Evolutionary conservation across 495 filamentous ascomycete species (phyloP).

Genomic region (Penicillium samsonianum): DNA sequence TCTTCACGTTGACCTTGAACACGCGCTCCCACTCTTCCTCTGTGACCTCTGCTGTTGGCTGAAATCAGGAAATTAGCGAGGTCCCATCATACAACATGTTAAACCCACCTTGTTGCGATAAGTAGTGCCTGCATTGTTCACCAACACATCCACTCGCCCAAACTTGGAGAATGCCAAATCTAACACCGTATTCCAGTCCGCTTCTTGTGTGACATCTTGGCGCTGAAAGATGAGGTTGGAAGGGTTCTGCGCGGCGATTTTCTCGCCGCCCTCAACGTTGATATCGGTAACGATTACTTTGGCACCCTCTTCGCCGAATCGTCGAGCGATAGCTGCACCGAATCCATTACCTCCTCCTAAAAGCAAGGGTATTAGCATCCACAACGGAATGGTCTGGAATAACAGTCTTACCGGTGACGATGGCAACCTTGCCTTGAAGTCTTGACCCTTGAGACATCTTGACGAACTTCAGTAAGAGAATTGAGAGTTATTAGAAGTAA

Average conservation of each 20-base stretch:
- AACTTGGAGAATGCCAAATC: slow-evolving; percentile 48
- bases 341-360: slow-evolving; percentile 59
- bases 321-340: slow-evolving; percentile 56
- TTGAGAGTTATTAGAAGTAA: background rate
- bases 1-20: slow-evolving; percentile 67
- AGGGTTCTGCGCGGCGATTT: slow-evolving; percentile 44
- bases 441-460: slow-evolving; percentile 30
- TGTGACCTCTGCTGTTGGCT: slow-evolving; percentile 62
- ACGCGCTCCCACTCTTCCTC: slow-evolving; percentile 67
- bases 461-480: slow-evolving; percentile 10
- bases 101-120: slow-evolving; percentile 62
- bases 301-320: slow-evolving; percentile 59
- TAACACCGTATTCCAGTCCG: slow-evolving; percentile 52
- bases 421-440: slow-evolving; percentile 86
- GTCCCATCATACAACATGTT: background rate
- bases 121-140: slow-evolving; percentile 72
- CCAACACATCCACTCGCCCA: slow-evolving; percentile 57
- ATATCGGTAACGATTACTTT: slow-evolving; percentile 61
- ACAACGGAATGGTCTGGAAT: background rate
- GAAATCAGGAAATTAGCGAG: slow-evolving; percentile 3
- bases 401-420: slow-evolving; percentile 71
- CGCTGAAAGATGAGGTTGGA: slow-evolving; percentile 46
- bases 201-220: slow-evolving; percentile 52
- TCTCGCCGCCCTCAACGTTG: slow-evolving; percentile 52
- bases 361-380: slow-evolving; percentile 20